Conservation (phyloP, 2,329 filamentous ascomycete genomes). For the Trichoderma afroharzianum region DNA sequence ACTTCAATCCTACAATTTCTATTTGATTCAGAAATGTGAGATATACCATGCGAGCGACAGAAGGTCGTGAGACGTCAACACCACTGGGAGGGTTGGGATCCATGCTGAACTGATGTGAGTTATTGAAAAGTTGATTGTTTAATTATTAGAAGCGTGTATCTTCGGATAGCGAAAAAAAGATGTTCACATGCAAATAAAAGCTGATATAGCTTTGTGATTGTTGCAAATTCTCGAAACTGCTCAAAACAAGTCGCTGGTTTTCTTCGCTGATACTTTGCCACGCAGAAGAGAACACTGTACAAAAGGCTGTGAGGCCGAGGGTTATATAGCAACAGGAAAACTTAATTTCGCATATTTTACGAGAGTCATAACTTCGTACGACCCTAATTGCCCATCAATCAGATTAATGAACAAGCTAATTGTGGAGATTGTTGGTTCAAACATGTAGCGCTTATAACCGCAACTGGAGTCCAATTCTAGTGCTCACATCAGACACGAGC, state of each 20-base stretch:
- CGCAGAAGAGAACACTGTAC: neutral
- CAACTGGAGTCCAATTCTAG: neutral
- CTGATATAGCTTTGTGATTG: neutral
- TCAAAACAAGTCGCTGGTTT: neutral
- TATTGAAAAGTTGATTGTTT: neutral
- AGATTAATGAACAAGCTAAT: neutral
- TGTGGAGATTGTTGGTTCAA: neutral
- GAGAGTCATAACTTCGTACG: neutral
- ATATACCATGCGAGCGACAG: constrained; percentile 8
- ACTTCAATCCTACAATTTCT: neutral
- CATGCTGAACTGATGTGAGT: neutral
- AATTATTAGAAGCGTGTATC: neutral
- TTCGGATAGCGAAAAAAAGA: neutral
- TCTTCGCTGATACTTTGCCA: neutral
- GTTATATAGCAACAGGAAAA: neutral
- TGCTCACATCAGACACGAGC: neutral
- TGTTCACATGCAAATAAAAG: neutral
- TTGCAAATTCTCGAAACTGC: neutral
- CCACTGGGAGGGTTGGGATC: neutral
- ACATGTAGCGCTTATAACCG: neutral
- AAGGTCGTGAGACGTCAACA: neutral
- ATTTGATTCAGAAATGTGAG: neutral
- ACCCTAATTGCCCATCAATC: neutral
- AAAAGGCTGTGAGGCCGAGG: neutral
- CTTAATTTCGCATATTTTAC: neutral